These are phyloP conservation scores for Fraxinus floribunda DNA, from an alignment of 305 asterid species.

Conservation along the genomic window DNA sequence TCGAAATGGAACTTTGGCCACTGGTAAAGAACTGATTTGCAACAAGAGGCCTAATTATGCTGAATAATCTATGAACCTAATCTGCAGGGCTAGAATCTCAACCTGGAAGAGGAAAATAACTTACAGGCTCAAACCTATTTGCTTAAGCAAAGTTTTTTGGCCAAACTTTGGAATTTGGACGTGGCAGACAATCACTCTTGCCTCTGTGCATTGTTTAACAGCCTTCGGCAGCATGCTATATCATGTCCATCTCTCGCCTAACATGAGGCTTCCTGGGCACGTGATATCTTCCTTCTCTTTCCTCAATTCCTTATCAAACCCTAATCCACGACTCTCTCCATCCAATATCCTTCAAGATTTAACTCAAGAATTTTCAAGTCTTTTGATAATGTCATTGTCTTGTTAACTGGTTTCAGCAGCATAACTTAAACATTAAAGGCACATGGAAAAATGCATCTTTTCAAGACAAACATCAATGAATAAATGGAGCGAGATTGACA, in stretches of 20 bases:
- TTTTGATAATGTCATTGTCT: background rate
- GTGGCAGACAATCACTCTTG: background rate
- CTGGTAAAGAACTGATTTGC: background rate
- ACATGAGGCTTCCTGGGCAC: background rate
- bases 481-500: background rate
- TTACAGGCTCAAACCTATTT: background rate
- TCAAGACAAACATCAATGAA: background rate
- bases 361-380: background rate
- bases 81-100: background rate
- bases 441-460: background rate
- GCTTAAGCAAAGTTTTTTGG: background rate
- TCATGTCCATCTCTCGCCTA: background rate
- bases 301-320: background rate
- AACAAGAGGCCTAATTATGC: background rate
- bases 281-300: background rate
- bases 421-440: background rate
- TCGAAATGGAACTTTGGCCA: background rate
- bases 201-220: background rate
- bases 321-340: background rate
- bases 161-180: background rate
- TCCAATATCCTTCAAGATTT: background rate
- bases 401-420: background rate
- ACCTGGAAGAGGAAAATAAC: background rate
- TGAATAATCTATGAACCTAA: background rate
- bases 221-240: background rate